Percentiles rank a stretch among this genome's conserved stretches.
phyloP scores from a whole-genome alignment of 2,329 filamentous ascomycete species.

The Diaporthe destruens region DNA sequence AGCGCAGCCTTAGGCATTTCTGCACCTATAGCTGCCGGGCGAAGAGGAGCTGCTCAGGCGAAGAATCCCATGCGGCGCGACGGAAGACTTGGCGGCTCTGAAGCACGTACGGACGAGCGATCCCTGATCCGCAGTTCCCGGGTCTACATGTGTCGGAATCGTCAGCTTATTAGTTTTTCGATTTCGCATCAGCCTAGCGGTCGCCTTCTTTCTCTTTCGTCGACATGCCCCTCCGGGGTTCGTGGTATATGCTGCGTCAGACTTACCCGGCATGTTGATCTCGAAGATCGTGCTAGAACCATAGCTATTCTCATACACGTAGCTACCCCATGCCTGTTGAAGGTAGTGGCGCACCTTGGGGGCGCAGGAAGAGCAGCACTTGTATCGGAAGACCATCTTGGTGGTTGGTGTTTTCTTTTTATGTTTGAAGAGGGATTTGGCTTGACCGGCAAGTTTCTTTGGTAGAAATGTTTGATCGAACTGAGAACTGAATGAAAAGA shows the following conservation, averaged over 20 bases:
- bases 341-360: background rate
- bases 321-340: background rate
- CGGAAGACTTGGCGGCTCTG: background rate
- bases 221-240: background rate
- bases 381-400: constrained; percentile 17
- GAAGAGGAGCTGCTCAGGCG: background rate
- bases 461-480: too few species aligned
- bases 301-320: background rate
- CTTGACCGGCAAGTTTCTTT: background rate
- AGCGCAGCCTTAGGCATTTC: background rate
- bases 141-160: background rate
- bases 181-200: background rate
- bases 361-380: constrained; percentile 13
- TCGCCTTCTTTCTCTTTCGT: too few species aligned
- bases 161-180: too few species aligned
- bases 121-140: background rate
- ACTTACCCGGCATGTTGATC: constrained; percentile 6
- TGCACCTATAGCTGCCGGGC: constrained; percentile 1
- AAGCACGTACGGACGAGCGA: background rate
- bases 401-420: background rate
- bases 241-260: background rate
- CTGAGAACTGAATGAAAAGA: background rate
- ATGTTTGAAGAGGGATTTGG: too few species aligned
- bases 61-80: constrained; percentile 2
- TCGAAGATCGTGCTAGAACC: background rate